Evolutionary conservation across 768 basidiomycete species (phyloP).

Genomic region (Daedaleopsis sinensis): DNA sequence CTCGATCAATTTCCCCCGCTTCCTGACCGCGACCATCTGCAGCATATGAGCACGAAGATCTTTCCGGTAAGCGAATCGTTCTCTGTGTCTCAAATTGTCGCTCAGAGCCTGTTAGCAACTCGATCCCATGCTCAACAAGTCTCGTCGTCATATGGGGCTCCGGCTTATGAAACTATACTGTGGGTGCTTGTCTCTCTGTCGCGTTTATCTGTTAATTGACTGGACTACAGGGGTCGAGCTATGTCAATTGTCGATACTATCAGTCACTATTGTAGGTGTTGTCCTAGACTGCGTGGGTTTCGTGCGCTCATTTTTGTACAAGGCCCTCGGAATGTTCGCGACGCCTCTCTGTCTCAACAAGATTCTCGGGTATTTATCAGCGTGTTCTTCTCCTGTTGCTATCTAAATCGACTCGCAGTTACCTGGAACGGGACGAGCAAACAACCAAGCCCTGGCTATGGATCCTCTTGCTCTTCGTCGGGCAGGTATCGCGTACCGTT

Average conservation of each 20-base stretch:
- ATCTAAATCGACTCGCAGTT: constrained; percentile 18
- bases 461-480: constrained; percentile 40
- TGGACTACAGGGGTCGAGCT: constrained; percentile 22
- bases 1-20: constrained; percentile 39
- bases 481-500: constrained; percentile 38
- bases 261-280: constrained; percentile 22
- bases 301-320: neutral
- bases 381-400: neutral
- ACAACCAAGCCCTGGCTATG: constrained; percentile 50
- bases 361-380: constrained; percentile 36
- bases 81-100: neutral
- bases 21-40: constrained; percentile 33
- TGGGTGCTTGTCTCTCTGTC: constrained; percentile 4
- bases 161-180: constrained; percentile 34
- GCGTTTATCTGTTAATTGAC: neutral
- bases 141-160: constrained; percentile 37
- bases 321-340: constrained; percentile 26
- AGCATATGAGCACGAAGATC: constrained; percentile 26
- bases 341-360: constrained; percentile 39
- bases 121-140: constrained; percentile 39
- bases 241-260: constrained; percentile 17
- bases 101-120: constrained; percentile 27
- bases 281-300: neutral
- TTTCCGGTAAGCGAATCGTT: constrained; percentile 29
- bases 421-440: constrained; percentile 41